Base-by-base conservation (phyloP, 1,284 basidiomycete genomes). In the Mixia osmundae region DNA sequence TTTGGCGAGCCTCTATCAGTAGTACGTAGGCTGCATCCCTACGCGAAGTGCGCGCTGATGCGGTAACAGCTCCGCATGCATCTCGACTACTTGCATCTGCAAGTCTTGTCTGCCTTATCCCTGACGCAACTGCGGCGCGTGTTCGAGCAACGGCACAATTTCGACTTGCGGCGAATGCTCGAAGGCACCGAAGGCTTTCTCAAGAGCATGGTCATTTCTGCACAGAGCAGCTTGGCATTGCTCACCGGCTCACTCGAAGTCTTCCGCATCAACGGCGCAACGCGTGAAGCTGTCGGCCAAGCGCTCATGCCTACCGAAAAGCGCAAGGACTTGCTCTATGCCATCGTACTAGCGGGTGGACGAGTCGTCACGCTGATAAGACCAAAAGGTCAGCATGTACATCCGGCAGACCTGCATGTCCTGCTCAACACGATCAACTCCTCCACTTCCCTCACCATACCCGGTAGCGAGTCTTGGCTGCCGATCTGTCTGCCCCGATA, bases 401-500 rank as follows among this genome's bases (percentile, higher is more conserved):
- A 97, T 56, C 85, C 89, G 3, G 72, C 79, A 24, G 59, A 61
- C 37, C 45, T 59, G 12, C 52, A 55, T 15, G 44, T 60, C 24
- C 46, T 61, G 22, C 47, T 57, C 15, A 54, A 55, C 14, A 57
- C 57, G 1, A 52, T 52, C 38, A 38, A 36, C 18, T 45, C 42
- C 57, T 79, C 56, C 57, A 69, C 35, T 63, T 74, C 27, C 68
- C 71, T 44, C 64, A 26, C 30, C 33, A 7, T 58, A 64, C 72
- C 42, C 64, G 80, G 73, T 1, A 64, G 76, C 5, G 73, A 85
- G 15, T 76, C 76, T 4, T 97, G 85, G 80, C 65, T 95, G 2
- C 91, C 91, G 0, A 68, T 99, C 33, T 97, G 89, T 53, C 66
- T 99, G 8, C 89, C 91, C 0, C 85, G 85, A 52, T 94, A 82